A percentile compares a stretch with the other conserved stretches of the same genome.
Conservation (phyloP, 2,329 filamentous ascomycete species). For the Phialophora expanda region DNA sequence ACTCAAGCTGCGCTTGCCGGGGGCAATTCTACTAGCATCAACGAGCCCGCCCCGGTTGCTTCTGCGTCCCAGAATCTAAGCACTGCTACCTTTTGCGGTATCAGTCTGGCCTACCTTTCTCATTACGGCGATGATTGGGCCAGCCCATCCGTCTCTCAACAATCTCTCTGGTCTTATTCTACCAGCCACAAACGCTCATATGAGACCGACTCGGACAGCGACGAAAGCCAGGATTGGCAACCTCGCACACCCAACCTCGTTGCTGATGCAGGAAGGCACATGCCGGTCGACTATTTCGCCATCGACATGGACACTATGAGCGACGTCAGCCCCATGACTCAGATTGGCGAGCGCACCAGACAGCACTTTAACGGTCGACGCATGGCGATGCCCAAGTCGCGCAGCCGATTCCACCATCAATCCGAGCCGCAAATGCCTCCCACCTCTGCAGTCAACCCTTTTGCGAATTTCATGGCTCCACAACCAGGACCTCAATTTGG, state of each 20-base stretch:
- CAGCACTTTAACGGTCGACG: constrained; percentile 30
- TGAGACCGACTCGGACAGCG: constrained; percentile 45
- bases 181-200: constrained; percentile 51
- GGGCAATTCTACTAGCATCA: constrained; percentile 16
- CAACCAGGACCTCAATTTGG: constrained; percentile 29
- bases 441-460: constrained; percentile 35
- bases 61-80: constrained; percentile 61
- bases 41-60: constrained; percentile 29
- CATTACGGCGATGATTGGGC: constrained; percentile 45
- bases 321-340: constrained; percentile 33
- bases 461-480: constrained; percentile 30
- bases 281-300: constrained; percentile 39
- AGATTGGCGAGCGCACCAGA: constrained; percentile 25
- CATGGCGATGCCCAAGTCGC: constrained; percentile 37
- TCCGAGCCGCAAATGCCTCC: constrained; percentile 29
- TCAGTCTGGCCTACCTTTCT: constrained; percentile 42
- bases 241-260: constrained; percentile 36
- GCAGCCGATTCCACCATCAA: constrained; percentile 20
- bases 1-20: constrained; percentile 36
- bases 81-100: constrained; percentile 39
- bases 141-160: constrained; percentile 48
- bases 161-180: constrained; percentile 47
- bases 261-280: constrained; percentile 33
- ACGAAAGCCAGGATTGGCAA: constrained; percentile 43
- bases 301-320: constrained; percentile 38